Percentiles rank a stretch among this genome's conserved stretches.
These are phyloP conservation scores for Aspergillus conjunctus DNA, from an alignment of 495 filamentous ascomycete genomes.

Conservation along the genomic window DNA sequence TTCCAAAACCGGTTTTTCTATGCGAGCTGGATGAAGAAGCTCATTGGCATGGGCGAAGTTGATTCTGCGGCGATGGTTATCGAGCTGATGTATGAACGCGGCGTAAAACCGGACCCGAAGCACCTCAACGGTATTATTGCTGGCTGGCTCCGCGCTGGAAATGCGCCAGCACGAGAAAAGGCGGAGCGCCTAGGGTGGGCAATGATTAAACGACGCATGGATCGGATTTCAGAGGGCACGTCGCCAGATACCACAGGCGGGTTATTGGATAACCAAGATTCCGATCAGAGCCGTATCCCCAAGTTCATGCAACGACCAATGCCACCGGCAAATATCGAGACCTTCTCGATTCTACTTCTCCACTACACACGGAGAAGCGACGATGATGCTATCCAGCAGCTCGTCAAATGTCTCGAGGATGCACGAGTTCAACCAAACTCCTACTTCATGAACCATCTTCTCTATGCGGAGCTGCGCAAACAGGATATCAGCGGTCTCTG, in stretches of 20 bases:
- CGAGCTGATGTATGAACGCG: constrained; percentile 65
- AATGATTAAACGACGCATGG: constrained; percentile 70
- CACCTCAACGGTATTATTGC: constrained; percentile 77
- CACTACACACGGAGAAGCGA: constrained; percentile 66
- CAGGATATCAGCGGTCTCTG: constrained; percentile 54
- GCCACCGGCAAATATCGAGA: constrained; percentile 70
- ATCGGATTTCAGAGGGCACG: constrained; percentile 52
- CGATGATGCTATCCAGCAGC: constrained; percentile 54
- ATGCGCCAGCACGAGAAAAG: constrained; percentile 52
- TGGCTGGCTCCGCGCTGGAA: constrained; percentile 68
- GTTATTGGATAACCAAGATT: constrained; percentile 23
- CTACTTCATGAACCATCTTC: constrained; percentile 75
- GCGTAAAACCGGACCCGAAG: constrained; percentile 63
- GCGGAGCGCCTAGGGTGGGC: constrained; percentile 74
- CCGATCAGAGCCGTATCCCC: constrained; percentile 31
- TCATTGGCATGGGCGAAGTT: constrained; percentile 71
- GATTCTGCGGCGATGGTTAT: constrained; percentile 69
- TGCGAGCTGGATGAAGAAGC: constrained; percentile 78
- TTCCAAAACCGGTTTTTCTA: constrained; percentile 79
- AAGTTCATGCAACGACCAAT: constrained; percentile 45
- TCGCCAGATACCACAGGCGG: constrained; percentile 22
- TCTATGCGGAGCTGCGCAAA: constrained; percentile 60
- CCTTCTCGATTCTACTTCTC: constrained; percentile 72
- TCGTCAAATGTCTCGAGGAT: constrained; percentile 58
- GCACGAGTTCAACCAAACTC: constrained; percentile 66